A percentile compares a stretch with the other conserved stretches of the same genome.
Conservation (phyloP, 2,329 filamentous ascomycete genomes). For the Lasiodiplodia theobromae region DNA sequence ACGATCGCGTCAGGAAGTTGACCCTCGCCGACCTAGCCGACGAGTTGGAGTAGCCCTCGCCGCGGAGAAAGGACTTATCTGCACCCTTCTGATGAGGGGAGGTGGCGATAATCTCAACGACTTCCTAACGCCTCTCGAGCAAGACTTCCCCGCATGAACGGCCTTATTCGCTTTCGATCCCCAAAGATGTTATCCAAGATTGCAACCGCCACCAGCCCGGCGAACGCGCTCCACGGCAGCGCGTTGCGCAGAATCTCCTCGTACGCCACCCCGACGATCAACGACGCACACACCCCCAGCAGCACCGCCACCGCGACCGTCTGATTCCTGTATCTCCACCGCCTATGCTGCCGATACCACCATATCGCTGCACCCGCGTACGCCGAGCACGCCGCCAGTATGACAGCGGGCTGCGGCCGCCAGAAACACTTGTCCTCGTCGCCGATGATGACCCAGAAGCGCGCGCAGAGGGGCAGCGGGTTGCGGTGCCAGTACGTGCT, state of each 20-base stretch:
- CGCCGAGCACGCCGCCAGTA: not conserved
- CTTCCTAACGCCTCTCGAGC: not conserved
- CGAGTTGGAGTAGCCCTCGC: constrained; percentile 5
- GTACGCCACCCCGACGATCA: not conserved
- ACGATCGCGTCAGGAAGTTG: constrained; percentile 3
- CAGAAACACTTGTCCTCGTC: not conserved
- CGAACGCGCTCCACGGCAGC: not conserved
- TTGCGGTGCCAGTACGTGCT: not conserved
- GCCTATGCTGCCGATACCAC: not conserved
- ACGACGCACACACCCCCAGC: not conserved
- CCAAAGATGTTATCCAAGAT: not conserved
- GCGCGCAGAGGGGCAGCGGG: not conserved
- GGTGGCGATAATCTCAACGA: not conserved
- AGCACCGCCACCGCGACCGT: not conserved
- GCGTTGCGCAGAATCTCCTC: not conserved
- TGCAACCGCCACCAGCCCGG: not conserved
- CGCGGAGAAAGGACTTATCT: not conserved
- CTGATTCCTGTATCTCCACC: not conserved
- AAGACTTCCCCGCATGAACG: too few relatives aligned
- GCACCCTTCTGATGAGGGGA: not conserved
- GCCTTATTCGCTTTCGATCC: not conserved
- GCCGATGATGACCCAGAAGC: not conserved
- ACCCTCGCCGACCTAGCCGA: constrained; percentile 16
- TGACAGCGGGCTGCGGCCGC: not conserved
- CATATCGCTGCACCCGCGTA: not conserved